phyloP scores from a whole-genome alignment of 108 stramenopile species.

The Skeletonema costatum region DNA sequence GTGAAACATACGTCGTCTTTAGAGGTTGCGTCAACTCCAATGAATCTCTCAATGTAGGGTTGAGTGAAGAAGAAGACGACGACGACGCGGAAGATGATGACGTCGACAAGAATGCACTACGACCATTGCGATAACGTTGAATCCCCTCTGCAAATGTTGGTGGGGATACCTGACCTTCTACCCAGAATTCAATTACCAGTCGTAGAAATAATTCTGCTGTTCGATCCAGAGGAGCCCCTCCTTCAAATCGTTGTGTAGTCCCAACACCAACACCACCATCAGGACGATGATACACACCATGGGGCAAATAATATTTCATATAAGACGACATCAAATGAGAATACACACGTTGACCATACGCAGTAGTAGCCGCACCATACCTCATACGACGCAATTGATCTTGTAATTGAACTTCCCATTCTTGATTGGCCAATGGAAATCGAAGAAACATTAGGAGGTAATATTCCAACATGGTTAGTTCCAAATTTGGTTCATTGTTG shows the following conservation, averaged over 20 bases:
- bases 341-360: slow-evolving; percentile 76
- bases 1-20: slow-evolving; percentile 34
- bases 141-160: slow-evolving; percentile 33
- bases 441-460: slow-evolving; percentile 67
- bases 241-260: slow-evolving; percentile 13
- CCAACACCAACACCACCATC: slow-evolving; percentile 13
- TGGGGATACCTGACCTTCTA: slow-evolving; percentile 53
- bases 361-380: neutral
- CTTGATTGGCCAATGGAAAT: slow-evolving; percentile 64
- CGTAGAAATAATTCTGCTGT: slow-evolving; percentile 76
- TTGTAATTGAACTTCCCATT: slow-evolving; percentile 6
- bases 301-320: slow-evolving; percentile 60
- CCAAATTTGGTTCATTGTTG: slow-evolving; percentile 21
- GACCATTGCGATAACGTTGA: slow-evolving; percentile 15
- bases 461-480: slow-evolving; percentile 74
- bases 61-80: neutral
- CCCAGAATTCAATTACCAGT: slow-evolving; percentile 73
- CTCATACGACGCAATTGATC: slow-evolving; percentile 13
- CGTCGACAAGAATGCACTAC: slow-evolving; percentile 1
- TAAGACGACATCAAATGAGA: slow-evolving; percentile 60
- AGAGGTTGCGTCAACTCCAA: slow-evolving; percentile 57
- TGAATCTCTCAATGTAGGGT: slow-evolving; percentile 39
- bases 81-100: neutral
- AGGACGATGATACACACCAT: slow-evolving; percentile 53
- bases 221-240: slow-evolving; percentile 12